phyloP scores from a whole-genome alignment of 1,284 basidiomycete species.

The Irpex lacteus region DNA sequence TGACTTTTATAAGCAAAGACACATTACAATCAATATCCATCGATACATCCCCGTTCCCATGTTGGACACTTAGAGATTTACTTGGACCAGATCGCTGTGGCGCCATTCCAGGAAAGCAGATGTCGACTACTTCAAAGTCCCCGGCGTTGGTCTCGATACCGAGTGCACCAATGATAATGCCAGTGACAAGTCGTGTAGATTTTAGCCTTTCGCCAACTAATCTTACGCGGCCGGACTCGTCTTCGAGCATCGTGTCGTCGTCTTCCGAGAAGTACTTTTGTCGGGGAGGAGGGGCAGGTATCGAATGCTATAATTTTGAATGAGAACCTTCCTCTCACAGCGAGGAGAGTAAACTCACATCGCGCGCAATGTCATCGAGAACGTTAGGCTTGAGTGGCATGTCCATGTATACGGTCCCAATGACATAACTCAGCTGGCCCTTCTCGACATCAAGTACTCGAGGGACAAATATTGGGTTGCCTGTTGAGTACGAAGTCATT shows the following conservation, averaged over 20 bases:
- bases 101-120: conserved; percentile 83
- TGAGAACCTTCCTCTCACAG: not conserved
- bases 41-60: conserved; percentile 10
- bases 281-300: conserved; percentile 78
- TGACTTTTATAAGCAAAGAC: not conserved
- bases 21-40: conserved; percentile 44
- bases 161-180: conserved; percentile 86
- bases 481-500: conserved; percentile 32
- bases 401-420: conserved; percentile 96
- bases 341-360: conserved; percentile 56
- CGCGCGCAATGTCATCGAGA: conserved; percentile 89
- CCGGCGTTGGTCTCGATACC: conserved; percentile 88
- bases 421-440: conserved; percentile 83
- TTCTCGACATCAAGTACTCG: conserved; percentile 89
- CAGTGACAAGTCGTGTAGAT: conserved; percentile 74
- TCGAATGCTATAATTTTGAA: conserved; percentile 65
- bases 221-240: conserved; percentile 90
- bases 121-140: conserved; percentile 93
- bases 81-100: conserved; percentile 42
- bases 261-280: conserved; percentile 75
- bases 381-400: conserved; percentile 99
- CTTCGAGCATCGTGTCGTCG: conserved; percentile 89
- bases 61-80: conserved; percentile 6
- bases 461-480: conserved; percentile 71
- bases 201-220: conserved; percentile 74